Base-by-base conservation (phyloP, 768 basidiomycete genomes). In the Sarcodon sp. region DNA sequence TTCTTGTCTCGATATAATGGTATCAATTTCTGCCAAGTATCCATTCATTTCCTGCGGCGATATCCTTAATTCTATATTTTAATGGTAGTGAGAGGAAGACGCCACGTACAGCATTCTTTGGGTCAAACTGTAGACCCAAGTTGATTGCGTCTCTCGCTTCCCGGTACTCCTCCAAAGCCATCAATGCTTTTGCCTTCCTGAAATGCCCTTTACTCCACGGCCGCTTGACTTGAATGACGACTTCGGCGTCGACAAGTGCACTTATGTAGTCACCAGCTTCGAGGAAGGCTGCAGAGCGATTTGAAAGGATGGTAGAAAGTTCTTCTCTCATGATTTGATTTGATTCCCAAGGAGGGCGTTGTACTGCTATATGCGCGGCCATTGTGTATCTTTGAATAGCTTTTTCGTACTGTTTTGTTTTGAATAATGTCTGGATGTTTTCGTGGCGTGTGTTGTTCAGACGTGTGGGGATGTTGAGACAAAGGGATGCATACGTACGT, bases 181-280 rank as follows among this genome's bases (percentile, higher is more conserved):
- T 68, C 38, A 99, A 68, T 0, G 94, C 90, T 60, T 89, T 90
- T 2, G 89, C 87, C 60, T 87, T 92, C 50, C 96, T 75, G 71
- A 96, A 96, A 63, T 97, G 88, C 0, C 92, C 96, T 60, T 98
- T 99, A 57, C 86, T 78, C 93, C 94, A 98, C 41, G 79, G 80
- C 48, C 81, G 72, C 58, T 90, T 86, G 46, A 96, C 67, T 53
- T 76, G 65, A 37, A 96, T 83, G 58, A 97, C 91, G 1, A 82
- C 80, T 49, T 98, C 92, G 0, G 96, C 92, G 59, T 99, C 96
- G 27, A 80, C 80, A 7, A 93, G 66, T 4, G 91, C 84, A 18
- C 77, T 74, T 45, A 89, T 71, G 55, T 70, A 83, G 62, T 93
- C 88, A 8, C 77, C 78, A 11, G 77, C 66, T 53, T 87, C 87